Evolutionary conservation across 495 filamentous ascomycete genomes (phyloP), one percentile per base, ranked within the genome.

Genomic region (Alectoria sarmentosa): DNA sequence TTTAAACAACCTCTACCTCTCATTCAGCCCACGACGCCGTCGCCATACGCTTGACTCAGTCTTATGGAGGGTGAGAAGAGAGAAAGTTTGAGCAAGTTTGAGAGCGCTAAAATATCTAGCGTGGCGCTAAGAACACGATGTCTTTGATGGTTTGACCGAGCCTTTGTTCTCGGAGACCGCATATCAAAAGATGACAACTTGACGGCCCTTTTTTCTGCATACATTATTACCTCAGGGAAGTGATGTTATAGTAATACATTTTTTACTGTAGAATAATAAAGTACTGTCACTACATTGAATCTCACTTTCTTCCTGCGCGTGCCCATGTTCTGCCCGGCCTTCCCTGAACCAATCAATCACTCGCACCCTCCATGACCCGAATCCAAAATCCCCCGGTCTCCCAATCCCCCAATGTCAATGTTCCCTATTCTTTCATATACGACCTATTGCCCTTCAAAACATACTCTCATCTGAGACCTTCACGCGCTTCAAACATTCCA

Each of bases 31-130:
- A n/a, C n/a, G n/a, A n/a, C n/a, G n/a, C n/a, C n/a, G n/a, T n/a
- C n/a, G n/a, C n/a, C n/a, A n/a, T n/a, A n/a, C n/a, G n/a, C n/a
- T n/a, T n/a, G n/a, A n/a, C n/a, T n/a, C 42, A 37, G 10, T 37
- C 36, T 37, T 4, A 21, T n/a, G 1, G 21, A 23, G n/a, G 46
- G 14, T 13, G n/a, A 26, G 10, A 9, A 14, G 60, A 23, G 55
- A 54, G 63, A 23, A 21, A 37, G n/a, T 44, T 60, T 49, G 58
- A 56, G 64, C 49, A 56, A 61, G 58, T 65, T 65, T 65, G 28
- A 36, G 41, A 30, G 41, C 28, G 46, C 54, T 64, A 64, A 64
- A 0, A 36, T 0, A 17, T 8, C 34, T 58, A 64, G 62, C 19
- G 52, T 42, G 21, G 37, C 62, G 30, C 61, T 63, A 57, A 44